phyloP scores from a whole-genome alignment of 2,329 filamentous ascomycete genomes.

The Elsinoe perseae region DNA sequence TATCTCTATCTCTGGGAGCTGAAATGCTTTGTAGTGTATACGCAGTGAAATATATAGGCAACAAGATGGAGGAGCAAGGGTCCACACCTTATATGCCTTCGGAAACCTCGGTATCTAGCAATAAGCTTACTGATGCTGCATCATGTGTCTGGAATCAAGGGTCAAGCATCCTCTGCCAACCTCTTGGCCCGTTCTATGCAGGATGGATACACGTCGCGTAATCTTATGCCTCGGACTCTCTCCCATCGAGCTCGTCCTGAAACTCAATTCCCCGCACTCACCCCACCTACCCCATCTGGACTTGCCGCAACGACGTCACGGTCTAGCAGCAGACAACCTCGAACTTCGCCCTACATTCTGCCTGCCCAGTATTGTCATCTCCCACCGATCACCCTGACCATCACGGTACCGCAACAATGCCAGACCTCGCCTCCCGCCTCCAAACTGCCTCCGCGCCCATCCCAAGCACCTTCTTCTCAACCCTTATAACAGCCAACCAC shows the following conservation, averaged over 20 bases:
- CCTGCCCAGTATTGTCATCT: background rate
- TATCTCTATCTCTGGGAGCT: background rate
- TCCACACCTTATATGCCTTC: background rate
- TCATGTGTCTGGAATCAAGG: conserved; percentile 4
- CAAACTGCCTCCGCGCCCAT: conserved; percentile 10
- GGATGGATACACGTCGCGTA: background rate
- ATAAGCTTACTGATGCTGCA: background rate
- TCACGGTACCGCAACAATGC: background rate
- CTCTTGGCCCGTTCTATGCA: conserved; percentile 2
- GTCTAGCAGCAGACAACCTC: background rate
- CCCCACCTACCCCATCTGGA: conserved; percentile 5
- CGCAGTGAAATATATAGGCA: background rate
- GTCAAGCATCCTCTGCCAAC: background rate
- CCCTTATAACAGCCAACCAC: conserved; percentile 32
- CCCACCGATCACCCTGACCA: background rate
- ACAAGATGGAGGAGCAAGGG: background rate
- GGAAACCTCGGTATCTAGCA: background rate
- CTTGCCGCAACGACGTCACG: background rate
- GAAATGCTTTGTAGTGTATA: no score
- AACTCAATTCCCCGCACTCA: conserved; percentile 3
- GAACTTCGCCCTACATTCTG: background rate
- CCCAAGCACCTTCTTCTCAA: conserved; percentile 25
- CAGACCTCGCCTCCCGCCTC: conserved; percentile 5
- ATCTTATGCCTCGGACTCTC: background rate
- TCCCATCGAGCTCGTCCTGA: background rate